Percentiles rank a stretch among this genome's conserved stretches.
These are phyloP conservation scores for Solanum okadae DNA, from an alignment of 257 asterid genomes.

Conservation along the genomic window DNA sequence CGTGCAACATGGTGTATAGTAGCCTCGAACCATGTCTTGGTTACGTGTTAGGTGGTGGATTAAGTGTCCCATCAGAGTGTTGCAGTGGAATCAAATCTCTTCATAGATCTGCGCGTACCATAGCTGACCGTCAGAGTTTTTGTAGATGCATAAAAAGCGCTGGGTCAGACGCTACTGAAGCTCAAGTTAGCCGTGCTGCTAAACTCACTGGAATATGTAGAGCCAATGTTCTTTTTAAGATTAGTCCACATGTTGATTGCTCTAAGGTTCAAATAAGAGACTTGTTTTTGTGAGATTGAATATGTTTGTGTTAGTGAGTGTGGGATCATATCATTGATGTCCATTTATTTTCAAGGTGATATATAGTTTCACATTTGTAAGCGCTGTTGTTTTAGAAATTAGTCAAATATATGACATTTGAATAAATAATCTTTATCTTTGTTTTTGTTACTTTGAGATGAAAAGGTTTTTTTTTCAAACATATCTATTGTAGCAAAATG, in stretches of 20 bases:
- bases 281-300: no score
- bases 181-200: neutral
- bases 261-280: slow-evolving; percentile 1
- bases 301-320: no score
- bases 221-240: neutral
- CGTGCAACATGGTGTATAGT: no score
- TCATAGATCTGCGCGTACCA: no score
- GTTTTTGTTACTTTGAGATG: neutral
- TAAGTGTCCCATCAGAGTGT: no score
- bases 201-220: neutral
- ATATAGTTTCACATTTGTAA: neutral
- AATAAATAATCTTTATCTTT: neutral
- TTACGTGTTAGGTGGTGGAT: no score
- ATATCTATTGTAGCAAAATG: neutral
- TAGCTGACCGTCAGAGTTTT: no score
- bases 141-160: no score
- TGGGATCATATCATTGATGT: no score
- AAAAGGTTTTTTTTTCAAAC: neutral
- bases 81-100: no score
- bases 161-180: neutral
- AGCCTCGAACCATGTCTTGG: no score
- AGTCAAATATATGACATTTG: neutral
- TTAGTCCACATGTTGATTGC: neutral
- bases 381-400: neutral
- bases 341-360: no score